phyloP scores from a whole-genome alignment of 768 basidiomycete species.

The Chalciporus chontae region DNA sequence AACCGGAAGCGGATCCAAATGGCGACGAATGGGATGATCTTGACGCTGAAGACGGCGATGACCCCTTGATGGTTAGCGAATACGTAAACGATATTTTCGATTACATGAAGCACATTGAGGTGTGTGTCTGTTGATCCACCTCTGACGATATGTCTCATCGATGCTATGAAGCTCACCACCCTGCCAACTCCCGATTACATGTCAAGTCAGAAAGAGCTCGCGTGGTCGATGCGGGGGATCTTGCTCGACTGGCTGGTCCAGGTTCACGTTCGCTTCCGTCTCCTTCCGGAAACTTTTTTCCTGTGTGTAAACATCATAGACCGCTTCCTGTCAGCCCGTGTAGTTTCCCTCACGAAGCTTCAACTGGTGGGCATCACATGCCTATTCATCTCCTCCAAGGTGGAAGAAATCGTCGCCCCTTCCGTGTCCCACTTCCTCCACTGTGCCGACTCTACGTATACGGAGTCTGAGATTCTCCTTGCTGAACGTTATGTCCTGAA shows the following conservation, averaged over 20 bases:
- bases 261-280: slow-evolving; percentile 81
- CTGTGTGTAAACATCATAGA: slow-evolving; percentile 84
- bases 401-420: slow-evolving; percentile 89
- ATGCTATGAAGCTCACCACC: slow-evolving; percentile 53
- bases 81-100: slow-evolving; percentile 93
- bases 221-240: slow-evolving; percentile 86
- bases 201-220: slow-evolving; percentile 75
- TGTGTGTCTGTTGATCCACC: slow-evolving; percentile 32
- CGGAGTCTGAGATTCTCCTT: slow-evolving; percentile 76
- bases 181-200: slow-evolving; percentile 87
- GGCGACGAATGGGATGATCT: slow-evolving; percentile 82
- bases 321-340: slow-evolving; percentile 65
- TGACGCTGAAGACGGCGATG: slow-evolving; percentile 86
- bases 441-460: slow-evolving; percentile 76
- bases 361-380: slow-evolving; percentile 90
- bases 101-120: slow-evolving; percentile 86
- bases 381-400: slow-evolving; percentile 87
- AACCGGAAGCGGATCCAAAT: slow-evolving; percentile 64
- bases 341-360: slow-evolving; percentile 77
- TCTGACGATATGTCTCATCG: slow-evolving; percentile 1
- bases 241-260: slow-evolving; percentile 94
- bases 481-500: slow-evolving; percentile 88
- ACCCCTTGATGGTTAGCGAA: slow-evolving; percentile 96
- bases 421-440: slow-evolving; percentile 76
- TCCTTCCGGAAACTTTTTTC: slow-evolving; percentile 90